Evolutionary conservation across 2,329 filamentous ascomycete genomes (phyloP).

Genomic region (Aspergillus calidoustus): DNA sequence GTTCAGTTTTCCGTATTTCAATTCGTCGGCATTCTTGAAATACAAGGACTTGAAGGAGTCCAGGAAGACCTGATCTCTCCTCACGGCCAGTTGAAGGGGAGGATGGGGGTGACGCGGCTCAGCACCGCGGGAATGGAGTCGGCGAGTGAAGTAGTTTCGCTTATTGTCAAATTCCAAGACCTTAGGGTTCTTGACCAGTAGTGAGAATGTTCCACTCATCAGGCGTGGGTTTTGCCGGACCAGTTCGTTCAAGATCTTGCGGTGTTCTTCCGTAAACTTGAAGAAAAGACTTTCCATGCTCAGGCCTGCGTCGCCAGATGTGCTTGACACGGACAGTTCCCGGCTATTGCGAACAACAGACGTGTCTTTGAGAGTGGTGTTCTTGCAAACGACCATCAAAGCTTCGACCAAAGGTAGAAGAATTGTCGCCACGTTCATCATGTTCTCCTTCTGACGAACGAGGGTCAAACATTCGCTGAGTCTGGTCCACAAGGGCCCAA

Average conservation of each 20-base stretch:
- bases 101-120: slow-evolving; percentile 73
- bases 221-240: slow-evolving; percentile 96
- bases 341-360: slow-evolving; percentile 58
- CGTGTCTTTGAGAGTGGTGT: slow-evolving; percentile 79
- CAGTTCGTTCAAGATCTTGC: slow-evolving; percentile 96
- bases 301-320: slow-evolving; percentile 71
- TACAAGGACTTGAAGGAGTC: slow-evolving; percentile 98
- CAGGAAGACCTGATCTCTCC: slow-evolving; percentile 94
- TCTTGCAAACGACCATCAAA: slow-evolving; percentile 99
- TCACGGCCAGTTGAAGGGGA: slow-evolving; percentile 84
- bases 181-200: slow-evolving; percentile 97
- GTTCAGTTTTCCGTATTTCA: slow-evolving; percentile 98
- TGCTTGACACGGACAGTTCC: slow-evolving; percentile 75
- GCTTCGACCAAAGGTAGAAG: slow-evolving; percentile 92
- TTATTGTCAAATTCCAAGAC: slow-evolving; percentile 99
- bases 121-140: slow-evolving; percentile 76
- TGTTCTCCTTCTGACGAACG: slow-evolving; percentile 89
- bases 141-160: slow-evolving; percentile 96
- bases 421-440: slow-evolving; percentile 97
- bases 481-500: slow-evolving; percentile 89
- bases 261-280: slow-evolving; percentile 95
- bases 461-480: slow-evolving; percentile 85
- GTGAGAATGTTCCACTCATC: slow-evolving; percentile 96
- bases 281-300: slow-evolving; percentile 90
- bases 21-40: slow-evolving; percentile 94